Percentiles rank a stretch among this genome's conserved stretches.
phyloP scores from a whole-genome alignment of 2,329 filamentous ascomycete species.

The Fusarium pseudonygamai region DNA sequence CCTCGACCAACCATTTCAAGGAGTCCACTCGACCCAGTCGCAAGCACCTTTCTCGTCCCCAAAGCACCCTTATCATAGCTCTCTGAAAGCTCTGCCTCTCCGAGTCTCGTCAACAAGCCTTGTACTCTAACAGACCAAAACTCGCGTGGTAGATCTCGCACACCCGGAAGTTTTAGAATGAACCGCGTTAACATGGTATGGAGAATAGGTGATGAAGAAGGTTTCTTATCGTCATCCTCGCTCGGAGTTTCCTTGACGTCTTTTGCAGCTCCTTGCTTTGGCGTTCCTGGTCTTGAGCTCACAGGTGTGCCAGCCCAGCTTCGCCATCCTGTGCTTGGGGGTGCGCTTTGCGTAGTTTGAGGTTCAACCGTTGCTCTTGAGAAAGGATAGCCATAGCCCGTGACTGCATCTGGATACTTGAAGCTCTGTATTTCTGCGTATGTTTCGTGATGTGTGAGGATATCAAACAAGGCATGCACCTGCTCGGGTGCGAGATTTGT shows the following conservation, averaged over 20 bases:
- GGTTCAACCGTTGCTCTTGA: slow-evolving; percentile 37
- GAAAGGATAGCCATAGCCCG: slow-evolving; percentile 77
- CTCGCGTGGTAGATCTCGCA: slow-evolving; percentile 68
- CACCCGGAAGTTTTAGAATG: slow-evolving; percentile 71
- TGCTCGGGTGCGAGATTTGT: slow-evolving; percentile 51
- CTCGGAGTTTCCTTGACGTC: slow-evolving; percentile 1
- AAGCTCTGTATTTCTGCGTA: slow-evolving; percentile 78
- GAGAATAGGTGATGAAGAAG: slow-evolving; percentile 69
- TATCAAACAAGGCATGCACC: slow-evolving; percentile 65
- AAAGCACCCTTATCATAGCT: slow-evolving; percentile 83
- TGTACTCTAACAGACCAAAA: slow-evolving; percentile 74
- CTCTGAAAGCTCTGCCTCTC: slow-evolving; percentile 76
- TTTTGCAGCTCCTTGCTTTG: slow-evolving; percentile 37
- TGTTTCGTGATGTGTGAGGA: slow-evolving; percentile 67
- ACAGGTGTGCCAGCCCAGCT: slow-evolving; percentile 39
- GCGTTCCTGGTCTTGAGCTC: slow-evolving; percentile 41
- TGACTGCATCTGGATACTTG: slow-evolving; percentile 71
- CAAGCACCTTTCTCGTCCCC: slow-evolving; percentile 77
- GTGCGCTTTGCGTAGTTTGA: slow-evolving; percentile 14
- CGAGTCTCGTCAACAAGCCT: slow-evolving; percentile 68
- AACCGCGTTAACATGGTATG: slow-evolving; percentile 74
- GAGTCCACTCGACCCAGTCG: slow-evolving; percentile 75
- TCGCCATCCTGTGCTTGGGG: slow-evolving; percentile 24
- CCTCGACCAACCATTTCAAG: slow-evolving; percentile 76
- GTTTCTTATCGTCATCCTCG: slow-evolving; percentile 34